Percentiles rank a stretch among this genome's conserved stretches.
Conservation (phyloP, 768 basidiomycete species). For the Lepiota brunneoincarnata region DNA sequence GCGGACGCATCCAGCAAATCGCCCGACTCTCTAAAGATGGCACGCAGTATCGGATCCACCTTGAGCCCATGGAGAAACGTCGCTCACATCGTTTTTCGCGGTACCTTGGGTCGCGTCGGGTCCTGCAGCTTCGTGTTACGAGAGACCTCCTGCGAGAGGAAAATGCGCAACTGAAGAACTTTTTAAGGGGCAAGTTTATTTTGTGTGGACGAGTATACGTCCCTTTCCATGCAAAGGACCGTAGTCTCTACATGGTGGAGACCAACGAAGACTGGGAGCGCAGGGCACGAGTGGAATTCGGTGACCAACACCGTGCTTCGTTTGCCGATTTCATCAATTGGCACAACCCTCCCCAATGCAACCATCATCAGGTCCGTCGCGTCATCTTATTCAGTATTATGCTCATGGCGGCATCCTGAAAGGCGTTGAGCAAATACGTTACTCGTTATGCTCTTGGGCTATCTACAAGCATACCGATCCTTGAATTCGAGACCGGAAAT, state of each 20-base stretch:
- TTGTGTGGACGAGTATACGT: constrained; percentile 65
- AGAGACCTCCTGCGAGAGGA: constrained; percentile 36
- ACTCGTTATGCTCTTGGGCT: constrained; percentile 64
- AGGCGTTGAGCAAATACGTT: constrained; percentile 69
- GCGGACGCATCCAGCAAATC: constrained; percentile 64
- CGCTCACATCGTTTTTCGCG: constrained; percentile 67
- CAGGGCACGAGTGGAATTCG: constrained; percentile 26
- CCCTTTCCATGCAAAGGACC: constrained; percentile 64
- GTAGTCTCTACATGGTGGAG: constrained; percentile 59
- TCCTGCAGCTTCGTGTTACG: constrained; percentile 55
- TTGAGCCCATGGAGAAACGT: constrained; percentile 56
- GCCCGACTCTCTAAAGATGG: constrained; percentile 34
- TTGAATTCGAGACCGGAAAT: constrained; percentile 47
- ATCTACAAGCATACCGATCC: constrained; percentile 61
- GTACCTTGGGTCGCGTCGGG: constrained; percentile 58
- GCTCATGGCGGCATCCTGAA: background rate
- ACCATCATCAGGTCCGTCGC: constrained; percentile 56
- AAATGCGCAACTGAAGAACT: constrained; percentile 25
- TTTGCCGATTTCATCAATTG: constrained; percentile 52
- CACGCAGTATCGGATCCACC: constrained; percentile 32
- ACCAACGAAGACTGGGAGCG: constrained; percentile 48
- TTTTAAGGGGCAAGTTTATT: constrained; percentile 50
- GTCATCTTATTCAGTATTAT: background rate
- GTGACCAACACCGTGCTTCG: constrained; percentile 47
- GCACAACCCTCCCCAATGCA: constrained; percentile 60